Conservation (phyloP, 2,329 filamentous ascomycete species). For the Aspergillus brasiliensis region DNA sequence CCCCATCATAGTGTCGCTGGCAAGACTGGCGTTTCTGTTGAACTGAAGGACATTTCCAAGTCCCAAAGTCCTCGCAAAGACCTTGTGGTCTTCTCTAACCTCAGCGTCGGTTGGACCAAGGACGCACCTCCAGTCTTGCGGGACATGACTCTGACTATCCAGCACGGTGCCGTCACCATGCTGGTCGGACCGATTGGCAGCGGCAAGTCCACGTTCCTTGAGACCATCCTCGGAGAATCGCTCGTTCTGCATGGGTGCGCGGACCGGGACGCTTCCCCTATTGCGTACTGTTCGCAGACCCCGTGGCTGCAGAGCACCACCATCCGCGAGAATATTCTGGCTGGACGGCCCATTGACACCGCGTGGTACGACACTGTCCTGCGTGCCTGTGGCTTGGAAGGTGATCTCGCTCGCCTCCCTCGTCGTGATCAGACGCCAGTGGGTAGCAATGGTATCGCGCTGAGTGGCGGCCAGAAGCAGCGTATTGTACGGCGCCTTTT, state of each 20-base stretch:
- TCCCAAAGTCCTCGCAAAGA: not conserved
- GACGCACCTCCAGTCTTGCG: slow-evolving; percentile 17
- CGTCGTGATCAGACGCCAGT: slow-evolving; percentile 38
- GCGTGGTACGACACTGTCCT: slow-evolving; percentile 33
- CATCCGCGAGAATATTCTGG: slow-evolving; percentile 29
- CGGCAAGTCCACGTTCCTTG: slow-evolving; percentile 50
- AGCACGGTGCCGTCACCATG: slow-evolving; percentile 14
- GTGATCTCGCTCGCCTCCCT: slow-evolving; percentile 33
- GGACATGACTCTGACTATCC: slow-evolving; percentile 18
- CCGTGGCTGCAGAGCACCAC: slow-evolving; percentile 26
- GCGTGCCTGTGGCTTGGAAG: slow-evolving; percentile 28
- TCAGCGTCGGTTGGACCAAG: slow-evolving; percentile 8
- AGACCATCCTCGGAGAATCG: slow-evolving; percentile 36
- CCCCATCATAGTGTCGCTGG: no score
- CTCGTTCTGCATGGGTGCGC: slow-evolving; percentile 7
- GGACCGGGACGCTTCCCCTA: not conserved
- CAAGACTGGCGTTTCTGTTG: no score
- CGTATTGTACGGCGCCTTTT: slow-evolving; percentile 33
- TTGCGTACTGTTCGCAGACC: slow-evolving; percentile 27
- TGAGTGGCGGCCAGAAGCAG: slow-evolving; percentile 52
- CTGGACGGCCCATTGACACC: slow-evolving; percentile 24
- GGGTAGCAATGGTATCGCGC: slow-evolving; percentile 45
- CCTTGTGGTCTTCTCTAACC: slow-evolving; percentile 13
- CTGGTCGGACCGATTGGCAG: slow-evolving; percentile 48
- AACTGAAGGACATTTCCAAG: no score